Percentiles rank a stretch among this genome's conserved stretches.
Evolutionary conservation across 164 flowering plant genomes (phyloP).

Genomic region (Magnolia officinalis): DNA sequence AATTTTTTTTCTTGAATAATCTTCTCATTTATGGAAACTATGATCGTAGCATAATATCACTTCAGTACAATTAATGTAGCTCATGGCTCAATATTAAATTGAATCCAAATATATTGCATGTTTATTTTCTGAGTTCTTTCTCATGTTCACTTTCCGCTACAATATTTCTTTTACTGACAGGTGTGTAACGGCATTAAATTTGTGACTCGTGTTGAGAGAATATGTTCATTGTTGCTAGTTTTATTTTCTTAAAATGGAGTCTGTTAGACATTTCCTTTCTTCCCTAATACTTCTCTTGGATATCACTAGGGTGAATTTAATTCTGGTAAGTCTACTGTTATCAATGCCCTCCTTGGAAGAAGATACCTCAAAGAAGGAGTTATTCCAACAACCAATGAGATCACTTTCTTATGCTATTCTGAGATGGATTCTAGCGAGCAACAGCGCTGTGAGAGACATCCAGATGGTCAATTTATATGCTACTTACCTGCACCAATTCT

Average conservation of each 20-base stretch:
- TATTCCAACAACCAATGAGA: conserved; percentile 98
- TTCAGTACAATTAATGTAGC: too few species aligned
- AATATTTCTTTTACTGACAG: neutral
- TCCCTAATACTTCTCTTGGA: conserved; percentile 1
- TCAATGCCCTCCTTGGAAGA: conserved; percentile 91
- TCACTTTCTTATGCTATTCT: conserved; percentile 77
- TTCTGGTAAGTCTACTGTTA: conserved; percentile 91
- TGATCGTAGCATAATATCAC: too few species aligned
- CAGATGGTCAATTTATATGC: conserved; percentile 87
- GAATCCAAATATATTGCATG: neutral
- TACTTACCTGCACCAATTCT: conserved; percentile 86
- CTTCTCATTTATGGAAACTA: too few species aligned
- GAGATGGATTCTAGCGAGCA: conserved; percentile 44
- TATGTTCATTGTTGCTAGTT: neutral
- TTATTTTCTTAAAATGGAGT: neutral
- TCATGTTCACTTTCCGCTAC: neutral
- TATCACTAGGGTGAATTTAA: conserved; percentile 84
- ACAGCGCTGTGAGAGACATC: conserved; percentile 80
- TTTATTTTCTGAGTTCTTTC: neutral
- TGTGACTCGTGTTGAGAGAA: neutral
- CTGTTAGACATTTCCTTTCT: neutral
- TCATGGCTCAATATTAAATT: too few species aligned
- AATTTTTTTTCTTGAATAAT: too few species aligned
- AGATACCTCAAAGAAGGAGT: conserved; percentile 89
- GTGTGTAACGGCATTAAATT: neutral